phyloP scores from a whole-genome alignment of 345 rosid species.

The Gossypium australe region DNA sequence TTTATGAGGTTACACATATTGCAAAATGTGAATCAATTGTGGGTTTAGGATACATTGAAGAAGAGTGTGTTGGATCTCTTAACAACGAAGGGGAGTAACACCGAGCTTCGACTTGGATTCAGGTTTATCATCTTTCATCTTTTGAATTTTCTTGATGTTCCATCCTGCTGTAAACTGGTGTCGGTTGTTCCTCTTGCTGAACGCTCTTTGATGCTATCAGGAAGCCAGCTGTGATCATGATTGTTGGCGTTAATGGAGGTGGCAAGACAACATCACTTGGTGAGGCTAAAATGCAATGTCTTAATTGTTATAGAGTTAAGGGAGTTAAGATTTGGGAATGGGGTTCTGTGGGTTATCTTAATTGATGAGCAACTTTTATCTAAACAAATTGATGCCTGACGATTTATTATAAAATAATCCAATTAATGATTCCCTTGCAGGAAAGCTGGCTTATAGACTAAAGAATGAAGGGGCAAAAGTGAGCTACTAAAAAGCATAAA shows the following conservation, averaged over 20 bases:
- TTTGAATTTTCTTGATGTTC: not conserved
- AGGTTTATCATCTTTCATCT: constrained; percentile 34
- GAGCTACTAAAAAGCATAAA: constrained; percentile 15
- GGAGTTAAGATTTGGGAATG: not conserved
- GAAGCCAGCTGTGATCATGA: constrained; percentile 87
- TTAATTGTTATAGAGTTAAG: not conserved
- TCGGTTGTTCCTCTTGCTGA: constrained; percentile 3
- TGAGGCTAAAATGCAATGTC: constrained; percentile 24
- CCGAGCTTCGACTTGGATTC: constrained; percentile 83
- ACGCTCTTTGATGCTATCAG: constrained; percentile 30
- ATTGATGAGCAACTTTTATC: not conserved
- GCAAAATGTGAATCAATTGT: constrained; percentile 6
- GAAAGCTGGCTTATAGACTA: constrained; percentile 84
- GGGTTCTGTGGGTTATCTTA: not conserved
- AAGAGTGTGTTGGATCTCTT: constrained; percentile 67
- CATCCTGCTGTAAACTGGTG: not conserved
- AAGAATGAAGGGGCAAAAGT: constrained; percentile 88
- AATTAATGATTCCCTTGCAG: constrained; percentile 35
- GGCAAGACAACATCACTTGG: constrained; percentile 99
- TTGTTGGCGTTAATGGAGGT: constrained; percentile 93
- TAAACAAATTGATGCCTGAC: constrained; percentile 3
- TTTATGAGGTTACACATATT: not conserved
- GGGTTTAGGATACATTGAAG: constrained; percentile 74
- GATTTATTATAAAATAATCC: not conserved
- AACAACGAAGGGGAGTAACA: constrained; percentile 57